Base-by-base conservation (phyloP, 2,329 filamentous ascomycete species). In the Xylariaceae sp. region DNA sequence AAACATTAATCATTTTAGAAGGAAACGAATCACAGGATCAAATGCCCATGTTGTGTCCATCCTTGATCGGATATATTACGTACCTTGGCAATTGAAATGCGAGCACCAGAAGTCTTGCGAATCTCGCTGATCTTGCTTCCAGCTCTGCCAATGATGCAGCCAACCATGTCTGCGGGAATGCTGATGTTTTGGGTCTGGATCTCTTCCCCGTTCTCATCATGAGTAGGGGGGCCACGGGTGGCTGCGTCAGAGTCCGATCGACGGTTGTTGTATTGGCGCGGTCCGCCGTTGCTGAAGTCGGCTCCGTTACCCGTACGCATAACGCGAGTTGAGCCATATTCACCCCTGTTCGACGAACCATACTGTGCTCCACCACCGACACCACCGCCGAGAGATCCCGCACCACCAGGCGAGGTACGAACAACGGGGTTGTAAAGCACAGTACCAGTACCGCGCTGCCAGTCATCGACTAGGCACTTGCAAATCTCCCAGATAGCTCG, bases 51-150 rank as follows among this genome's bases (percentile, higher is more conserved):
- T 15, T 30, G 23, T 54, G 23, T 23, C 49, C 35, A 45, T 8
- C 45, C 13, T 44, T 23, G 13, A 18, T n/a, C n/a, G 10, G 18
- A 15, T 34, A 51, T 15, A 53, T 13, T 45, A 64, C 76, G 72
- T 73, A 83, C 87, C 82, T 97, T 97, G 69, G 93, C 93, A 75
- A 97, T 97, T 51, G 92, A 97, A 77, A 99, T 99, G 71, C 93
- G 89, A 63, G 94, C 94, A 61, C 92, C 92, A 57, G 94, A 99
- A 63, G 88, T 92, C 81, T 96, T 95, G 75, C 94, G 89, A 70
- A 99, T 99, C 78, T 99, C 94, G 75, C 91, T 97, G 73, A 99
- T 99, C 84, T 99, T 99, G 80, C 85, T 92, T 65, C 94, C 94
- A 57, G 83, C 91, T 65, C 92, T 89, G 66, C 94, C 94, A 73